Evolutionary conservation across 148 eudicot species (phyloP).

Genomic region (Linanthus parryae): DNA sequence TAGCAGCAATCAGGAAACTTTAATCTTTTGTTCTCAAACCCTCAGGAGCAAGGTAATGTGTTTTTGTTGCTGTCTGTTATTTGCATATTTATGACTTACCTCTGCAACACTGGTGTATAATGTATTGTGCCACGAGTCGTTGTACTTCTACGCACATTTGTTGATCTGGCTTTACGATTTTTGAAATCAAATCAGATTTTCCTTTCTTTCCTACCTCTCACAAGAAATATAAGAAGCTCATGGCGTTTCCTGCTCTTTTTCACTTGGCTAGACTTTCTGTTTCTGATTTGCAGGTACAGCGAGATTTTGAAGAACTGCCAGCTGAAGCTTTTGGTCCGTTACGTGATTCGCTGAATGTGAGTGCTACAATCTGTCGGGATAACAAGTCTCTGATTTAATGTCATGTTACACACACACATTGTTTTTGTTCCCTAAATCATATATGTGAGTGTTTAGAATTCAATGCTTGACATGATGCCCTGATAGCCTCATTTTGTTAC

Average conservation of each 20-base stretch:
- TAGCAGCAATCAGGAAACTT: conserved; percentile 82
- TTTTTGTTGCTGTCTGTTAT: not conserved
- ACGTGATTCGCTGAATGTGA: conserved; percentile 82
- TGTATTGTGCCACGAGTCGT: not conserved
- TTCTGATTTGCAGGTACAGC: conserved; percentile 56
- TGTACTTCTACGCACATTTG: conserved; percentile 8
- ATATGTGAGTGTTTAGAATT: no score
- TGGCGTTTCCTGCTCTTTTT: conserved; percentile 1
- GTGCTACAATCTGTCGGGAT: no score
- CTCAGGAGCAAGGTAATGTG: conserved; percentile 84
- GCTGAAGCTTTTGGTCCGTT: conserved; percentile 81
- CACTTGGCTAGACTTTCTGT: conserved; percentile 1
- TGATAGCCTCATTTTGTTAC: no score
- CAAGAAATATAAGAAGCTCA: not conserved
- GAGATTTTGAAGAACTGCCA: conserved; percentile 96
- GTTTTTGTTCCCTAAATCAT: no score
- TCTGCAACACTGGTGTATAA: not conserved
- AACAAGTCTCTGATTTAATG: no score
- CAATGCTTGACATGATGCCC: no score
- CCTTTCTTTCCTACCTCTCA: not conserved
- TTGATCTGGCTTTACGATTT: not conserved
- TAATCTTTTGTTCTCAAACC: conserved; percentile 95
- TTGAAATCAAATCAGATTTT: not conserved
- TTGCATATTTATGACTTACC: not conserved
- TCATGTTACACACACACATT: no score